Conservation (phyloP, 2,329 filamentous ascomycete species). For the Aspergillus sp. region DNA sequence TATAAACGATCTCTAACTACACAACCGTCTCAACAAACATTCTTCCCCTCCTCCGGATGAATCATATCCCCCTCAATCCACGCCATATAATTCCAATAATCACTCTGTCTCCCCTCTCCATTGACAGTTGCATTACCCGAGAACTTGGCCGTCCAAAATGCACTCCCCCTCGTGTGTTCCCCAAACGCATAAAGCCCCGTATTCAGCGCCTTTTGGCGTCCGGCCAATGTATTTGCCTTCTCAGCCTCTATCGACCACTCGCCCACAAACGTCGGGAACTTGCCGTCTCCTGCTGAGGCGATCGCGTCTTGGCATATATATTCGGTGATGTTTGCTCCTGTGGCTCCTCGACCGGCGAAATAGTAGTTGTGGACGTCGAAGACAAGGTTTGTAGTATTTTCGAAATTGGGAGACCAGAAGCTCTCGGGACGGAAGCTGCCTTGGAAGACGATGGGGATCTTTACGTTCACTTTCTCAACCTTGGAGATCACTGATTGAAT, state of each 20-base stretch:
- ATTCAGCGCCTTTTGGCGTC: constrained; percentile 16
- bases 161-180: constrained; percentile 19
- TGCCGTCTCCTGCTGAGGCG: constrained; percentile 13
- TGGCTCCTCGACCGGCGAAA: constrained; percentile 18
- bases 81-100: constrained; percentile 20
- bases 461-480: constrained; percentile 15
- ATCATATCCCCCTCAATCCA: constrained; percentile 9
- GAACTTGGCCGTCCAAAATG: constrained; percentile 23
- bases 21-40: too few species aligned
- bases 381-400: constrained; percentile 19
- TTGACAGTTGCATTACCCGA: constrained; percentile 14
- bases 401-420: constrained; percentile 22
- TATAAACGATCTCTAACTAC: too few species aligned
- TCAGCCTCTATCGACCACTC: constrained; percentile 25
- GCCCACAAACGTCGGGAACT: constrained; percentile 24
- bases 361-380: constrained; percentile 29
- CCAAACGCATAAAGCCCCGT: constrained; percentile 16
- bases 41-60: neutral
- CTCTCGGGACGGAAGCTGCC: constrained; percentile 24
- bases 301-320: constrained; percentile 21
- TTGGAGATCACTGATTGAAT: constrained; percentile 19
- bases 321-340: constrained; percentile 14
- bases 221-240: constrained; percentile 15
- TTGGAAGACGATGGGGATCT: constrained; percentile 28
- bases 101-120: constrained; percentile 12